Conservation (phyloP, 1,284 basidiomycete genomes). For the Macrocystidia cucumis region DNA sequence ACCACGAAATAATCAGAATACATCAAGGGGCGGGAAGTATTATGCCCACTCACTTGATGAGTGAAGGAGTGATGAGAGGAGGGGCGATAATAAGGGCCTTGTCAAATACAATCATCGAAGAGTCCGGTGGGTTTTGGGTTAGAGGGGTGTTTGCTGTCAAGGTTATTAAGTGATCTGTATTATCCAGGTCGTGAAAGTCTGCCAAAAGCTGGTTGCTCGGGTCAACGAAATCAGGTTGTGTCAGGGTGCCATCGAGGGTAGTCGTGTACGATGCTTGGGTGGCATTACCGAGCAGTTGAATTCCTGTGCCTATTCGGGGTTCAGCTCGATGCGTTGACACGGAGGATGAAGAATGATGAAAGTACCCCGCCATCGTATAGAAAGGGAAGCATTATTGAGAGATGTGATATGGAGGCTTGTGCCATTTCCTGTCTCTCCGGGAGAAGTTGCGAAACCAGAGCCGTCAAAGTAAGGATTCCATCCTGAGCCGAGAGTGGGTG, state of each 20-base stretch:
- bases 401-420: constrained; percentile 54
- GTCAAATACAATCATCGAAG: constrained; percentile 41
- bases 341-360: constrained; percentile 8
- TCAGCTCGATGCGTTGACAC: constrained; percentile 4
- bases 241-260: constrained; percentile 32
- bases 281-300: constrained; percentile 41
- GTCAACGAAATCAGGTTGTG: constrained; percentile 13
- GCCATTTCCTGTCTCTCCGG: constrained; percentile 42
- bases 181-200: constrained; percentile 29
- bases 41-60: constrained; percentile 19
- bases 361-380: constrained; percentile 56
- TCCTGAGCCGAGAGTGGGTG: constrained; percentile 40
- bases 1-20: constrained; percentile 4
- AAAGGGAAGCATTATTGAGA: constrained; percentile 43
- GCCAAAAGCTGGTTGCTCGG: constrained; percentile 31
- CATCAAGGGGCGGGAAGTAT: not conserved
- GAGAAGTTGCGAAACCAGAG: constrained; percentile 38
- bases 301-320: constrained; percentile 38
- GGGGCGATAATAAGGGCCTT: constrained; percentile 35
- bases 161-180: constrained; percentile 36
- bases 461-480: constrained; percentile 56
- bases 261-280: constrained; percentile 35
- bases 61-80: constrained; percentile 16
- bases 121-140: constrained; percentile 17
- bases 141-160: constrained; percentile 33